A percentile compares a stretch with the other conserved stretches of the same genome.
phyloP scores from a whole-genome alignment of 192 early-diverging fungal genomes.

The Geranomyces variabilis region DNA sequence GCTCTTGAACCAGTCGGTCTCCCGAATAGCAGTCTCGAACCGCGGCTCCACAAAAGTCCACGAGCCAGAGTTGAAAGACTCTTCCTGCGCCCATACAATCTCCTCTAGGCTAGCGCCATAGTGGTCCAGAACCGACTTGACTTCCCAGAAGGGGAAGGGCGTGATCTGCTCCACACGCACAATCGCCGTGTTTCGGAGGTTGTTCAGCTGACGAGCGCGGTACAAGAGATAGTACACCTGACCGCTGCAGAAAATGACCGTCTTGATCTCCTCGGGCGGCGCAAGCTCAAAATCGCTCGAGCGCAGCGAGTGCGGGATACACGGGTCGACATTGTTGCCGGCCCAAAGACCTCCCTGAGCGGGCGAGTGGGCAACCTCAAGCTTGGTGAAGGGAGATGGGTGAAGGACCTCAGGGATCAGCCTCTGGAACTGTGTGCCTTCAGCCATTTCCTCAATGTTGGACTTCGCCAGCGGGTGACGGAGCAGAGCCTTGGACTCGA shows the following conservation, averaged over 20 bases:
- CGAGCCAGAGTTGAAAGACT: constrained; percentile 91
- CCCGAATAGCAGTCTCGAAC: constrained; percentile 75
- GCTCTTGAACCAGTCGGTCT: constrained; percentile 71
- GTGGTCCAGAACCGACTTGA: constrained; percentile 82
- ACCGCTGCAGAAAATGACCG: constrained; percentile 93
- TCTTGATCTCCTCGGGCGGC: constrained; percentile 83
- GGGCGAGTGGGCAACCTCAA: constrained; percentile 26
- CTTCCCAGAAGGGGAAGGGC: constrained; percentile 94
- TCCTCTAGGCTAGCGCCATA: constrained; percentile 82
- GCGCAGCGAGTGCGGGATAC: constrained; percentile 49
- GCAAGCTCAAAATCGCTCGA: constrained; percentile 61
- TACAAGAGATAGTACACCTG: constrained; percentile 96
- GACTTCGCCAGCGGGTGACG: constrained; percentile 93
- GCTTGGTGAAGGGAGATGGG: constrained; percentile 67
- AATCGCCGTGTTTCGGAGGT: constrained; percentile 85
- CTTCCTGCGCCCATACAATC: constrained; percentile 95
- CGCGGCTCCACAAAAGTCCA: constrained; percentile 89
- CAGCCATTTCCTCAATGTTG: constrained; percentile 77
- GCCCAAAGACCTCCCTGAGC: constrained; percentile 35
- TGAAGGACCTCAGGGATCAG: constrained; percentile 87
- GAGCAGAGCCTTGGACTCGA: constrained; percentile 88
- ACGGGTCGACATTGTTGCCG: constrained; percentile 56
- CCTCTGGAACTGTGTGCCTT: constrained; percentile 81
- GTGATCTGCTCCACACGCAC: constrained; percentile 92
- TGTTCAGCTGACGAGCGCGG: constrained; percentile 88